Base-by-base conservation (phyloP, 805 yeast genomes). In the Pichia occidentalis region DNA sequence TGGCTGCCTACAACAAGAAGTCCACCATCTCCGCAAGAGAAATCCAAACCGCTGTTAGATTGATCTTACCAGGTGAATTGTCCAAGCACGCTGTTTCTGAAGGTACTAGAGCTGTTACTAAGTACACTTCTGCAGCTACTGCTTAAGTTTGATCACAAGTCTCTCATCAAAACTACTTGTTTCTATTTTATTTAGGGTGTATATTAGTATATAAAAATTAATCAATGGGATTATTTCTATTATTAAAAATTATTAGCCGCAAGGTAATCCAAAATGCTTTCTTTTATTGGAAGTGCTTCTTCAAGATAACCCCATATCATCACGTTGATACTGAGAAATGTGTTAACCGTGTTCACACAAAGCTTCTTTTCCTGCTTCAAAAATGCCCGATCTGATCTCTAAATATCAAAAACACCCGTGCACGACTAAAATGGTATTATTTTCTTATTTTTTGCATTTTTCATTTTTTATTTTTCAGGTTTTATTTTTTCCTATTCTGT, bases 21-120 rank as follows among this genome's bases (percentile, higher is more conserved):
- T 85, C 95, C 45, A 88, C 97, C 56, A 88, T 90, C 62, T 86
- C 96, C 53, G 94, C 97, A 47, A 86, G 97, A 75, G 97, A 88
- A 75, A 88, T 88, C 60, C 97, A 88, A 76, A 88, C 97, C 56
- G 97, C 97, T 55, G 97, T 88, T 53, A 85, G 96, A 79, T 80
- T 88, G 62, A 87, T 88, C 70, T 80, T 88, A 59, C 97, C 97
- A 56, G 97, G 97, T 79, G 97, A 88, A 75, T 77, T 88, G 65
- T 95, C 96, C 56, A 87, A 87, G 77, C 97, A 88, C 72, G 96
- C 97, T 61, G 95, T 87, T 58, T 83, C 95, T 58, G 97, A 88
- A 74, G 97, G 97, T 77, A 86, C 95, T 56, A 85, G 95, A 79
- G 95, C 96, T 66, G 95, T 86, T 59, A 85, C 95, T 68, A 86